A percentile compares a stretch with the other conserved stretches of the same genome.
These are phyloP conservation scores for Aspergillus luchuensis DNA, from an alignment of 2,329 filamentous ascomycete species.

Conservation along the genomic window DNA sequence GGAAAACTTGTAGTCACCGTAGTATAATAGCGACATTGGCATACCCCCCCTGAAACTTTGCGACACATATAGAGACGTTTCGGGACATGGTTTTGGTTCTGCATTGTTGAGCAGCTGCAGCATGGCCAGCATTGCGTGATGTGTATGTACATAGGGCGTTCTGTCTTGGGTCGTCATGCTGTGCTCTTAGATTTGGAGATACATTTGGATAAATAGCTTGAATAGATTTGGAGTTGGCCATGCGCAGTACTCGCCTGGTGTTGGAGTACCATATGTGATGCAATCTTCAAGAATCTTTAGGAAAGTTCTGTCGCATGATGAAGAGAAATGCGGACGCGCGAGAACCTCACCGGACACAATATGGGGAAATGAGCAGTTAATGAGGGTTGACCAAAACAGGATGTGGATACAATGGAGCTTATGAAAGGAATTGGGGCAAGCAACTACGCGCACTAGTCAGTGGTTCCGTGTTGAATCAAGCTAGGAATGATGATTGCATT, in stretches of 20 bases:
- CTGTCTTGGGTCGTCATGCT: constrained; percentile 13
- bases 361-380: background rate
- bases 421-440: background rate
- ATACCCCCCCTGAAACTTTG: background rate
- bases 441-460: background rate
- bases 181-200: constrained; percentile 12
- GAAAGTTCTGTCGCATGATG: too few relatives aligned
- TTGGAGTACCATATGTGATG: background rate
- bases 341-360: background rate
- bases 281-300: background rate
- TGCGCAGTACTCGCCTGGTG: background rate
- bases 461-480: background rate
- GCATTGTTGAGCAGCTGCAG: background rate
- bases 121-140: constrained; percentile 12
- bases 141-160: constrained; percentile 26
- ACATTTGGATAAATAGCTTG: constrained; percentile 20
- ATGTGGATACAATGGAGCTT: background rate
- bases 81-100: background rate
- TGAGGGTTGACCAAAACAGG: too few relatives aligned
- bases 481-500: background rate
- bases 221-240: background rate
- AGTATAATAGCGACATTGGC: background rate
- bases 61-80: constrained; percentile 6
- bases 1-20: constrained; percentile 47
- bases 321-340: background rate